A percentile compares a stretch with the other conserved stretches of the same genome.
These are phyloP conservation scores for Evernia prunastri DNA, from an alignment of 495 filamentous ascomycete species.

Conservation along the genomic window DNA sequence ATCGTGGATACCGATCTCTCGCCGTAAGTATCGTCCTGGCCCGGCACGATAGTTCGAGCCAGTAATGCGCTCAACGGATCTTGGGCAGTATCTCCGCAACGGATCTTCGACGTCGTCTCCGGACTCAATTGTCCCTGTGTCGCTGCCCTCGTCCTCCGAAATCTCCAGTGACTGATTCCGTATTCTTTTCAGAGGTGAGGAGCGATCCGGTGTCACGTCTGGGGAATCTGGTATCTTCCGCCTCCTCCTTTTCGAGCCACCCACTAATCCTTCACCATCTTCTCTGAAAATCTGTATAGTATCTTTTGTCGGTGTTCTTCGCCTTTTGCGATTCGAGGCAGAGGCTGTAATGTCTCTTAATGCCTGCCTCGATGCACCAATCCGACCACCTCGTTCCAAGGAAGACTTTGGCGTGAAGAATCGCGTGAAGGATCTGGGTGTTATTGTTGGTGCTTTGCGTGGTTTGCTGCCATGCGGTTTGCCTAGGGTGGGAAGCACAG, in stretches of 20 bases:
- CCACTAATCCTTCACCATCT: constrained; percentile 20
- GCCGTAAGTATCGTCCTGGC: constrained; percentile 21
- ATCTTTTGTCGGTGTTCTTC: constrained; percentile 26
- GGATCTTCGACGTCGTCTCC: constrained; percentile 3
- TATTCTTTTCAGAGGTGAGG: constrained; percentile 26
- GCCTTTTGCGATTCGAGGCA: constrained; percentile 48
- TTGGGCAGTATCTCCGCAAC: background rate
- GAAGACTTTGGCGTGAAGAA: constrained; percentile 72
- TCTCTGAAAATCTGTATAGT: constrained; percentile 33
- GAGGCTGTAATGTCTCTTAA: constrained; percentile 64
- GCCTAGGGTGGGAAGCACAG: constrained; percentile 14
- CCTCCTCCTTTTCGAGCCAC: constrained; percentile 32
- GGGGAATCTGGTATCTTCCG: constrained; percentile 36
- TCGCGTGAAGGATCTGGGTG: constrained; percentile 64
- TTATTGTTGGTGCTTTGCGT: constrained; percentile 52
- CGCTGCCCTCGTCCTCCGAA: constrained; percentile 10
- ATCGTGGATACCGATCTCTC: constrained; percentile 18
- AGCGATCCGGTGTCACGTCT: constrained; percentile 25
- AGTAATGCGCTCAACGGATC: constrained; percentile 4
- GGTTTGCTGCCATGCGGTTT: constrained; percentile 33
- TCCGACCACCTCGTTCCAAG: constrained; percentile 36
- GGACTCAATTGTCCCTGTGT: constrained; percentile 5
- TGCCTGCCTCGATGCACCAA: constrained; percentile 54
- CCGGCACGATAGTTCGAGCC: constrained; percentile 8
- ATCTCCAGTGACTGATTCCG: constrained; percentile 16